phyloP scores from a whole-genome alignment of 2,329 filamentous ascomycete species.

The Elsinoe arachidis region DNA sequence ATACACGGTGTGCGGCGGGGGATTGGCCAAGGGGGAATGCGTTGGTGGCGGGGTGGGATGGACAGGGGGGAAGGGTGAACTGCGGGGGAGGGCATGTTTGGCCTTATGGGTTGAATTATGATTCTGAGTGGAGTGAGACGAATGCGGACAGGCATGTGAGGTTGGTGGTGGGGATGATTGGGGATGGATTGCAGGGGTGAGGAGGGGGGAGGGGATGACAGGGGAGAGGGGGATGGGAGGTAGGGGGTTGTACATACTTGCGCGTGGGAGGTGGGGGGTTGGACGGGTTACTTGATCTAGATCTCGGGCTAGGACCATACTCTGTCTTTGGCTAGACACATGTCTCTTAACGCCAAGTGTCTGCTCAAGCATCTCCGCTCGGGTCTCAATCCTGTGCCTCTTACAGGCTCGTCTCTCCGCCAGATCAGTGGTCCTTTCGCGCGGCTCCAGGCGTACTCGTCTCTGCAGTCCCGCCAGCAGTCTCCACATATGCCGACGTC shows the following conservation, averaged over 20 bases:
- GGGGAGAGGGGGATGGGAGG: not conserved
- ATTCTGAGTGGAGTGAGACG: slow-evolving; percentile 14
- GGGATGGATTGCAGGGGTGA: slow-evolving; percentile 4
- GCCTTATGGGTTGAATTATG: slow-evolving; percentile 18
- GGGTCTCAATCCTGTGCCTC: not conserved
- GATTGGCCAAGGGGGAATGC: slow-evolving; percentile 13
- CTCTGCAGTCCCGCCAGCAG: slow-evolving; percentile 35
- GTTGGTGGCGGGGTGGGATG: slow-evolving; percentile 15
- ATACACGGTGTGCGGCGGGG: slow-evolving; percentile 10
- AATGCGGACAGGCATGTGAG: slow-evolving; percentile 5
- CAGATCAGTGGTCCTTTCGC: slow-evolving; percentile 39
- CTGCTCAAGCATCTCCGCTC: slow-evolving; percentile 18
- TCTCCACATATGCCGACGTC: slow-evolving; percentile 38
- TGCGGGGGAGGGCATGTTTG: slow-evolving; percentile 15
- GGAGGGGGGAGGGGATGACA: not conserved
- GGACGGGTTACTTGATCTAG: no score
- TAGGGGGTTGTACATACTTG: not conserved
- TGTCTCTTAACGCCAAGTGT: slow-evolving; percentile 22
- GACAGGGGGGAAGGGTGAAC: slow-evolving; percentile 7
- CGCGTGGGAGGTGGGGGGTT: no score
- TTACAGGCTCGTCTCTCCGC: slow-evolving; percentile 20
- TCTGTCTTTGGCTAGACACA: slow-evolving; percentile 27
- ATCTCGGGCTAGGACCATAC: slow-evolving; percentile 20
- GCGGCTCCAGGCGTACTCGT: slow-evolving; percentile 36
- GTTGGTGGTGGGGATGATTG: not conserved